phyloP scores from a whole-genome alignment of 441 rosid species.

The Hura crepitans region DNA sequence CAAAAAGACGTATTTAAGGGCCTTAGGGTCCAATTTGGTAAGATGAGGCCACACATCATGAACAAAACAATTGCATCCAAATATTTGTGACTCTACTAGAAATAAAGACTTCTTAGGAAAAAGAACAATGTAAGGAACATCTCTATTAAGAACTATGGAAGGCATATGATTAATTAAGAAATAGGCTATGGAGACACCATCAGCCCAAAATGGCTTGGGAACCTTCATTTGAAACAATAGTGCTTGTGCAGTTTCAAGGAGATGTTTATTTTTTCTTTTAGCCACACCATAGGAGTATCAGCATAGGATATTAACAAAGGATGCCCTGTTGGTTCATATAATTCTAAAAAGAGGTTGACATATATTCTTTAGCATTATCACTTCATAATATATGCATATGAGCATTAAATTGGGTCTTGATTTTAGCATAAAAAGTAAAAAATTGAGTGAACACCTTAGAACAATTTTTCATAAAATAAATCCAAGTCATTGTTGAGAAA shows the following conservation, averaged over 20 bases:
- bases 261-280: no score
- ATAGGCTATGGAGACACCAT: neutral
- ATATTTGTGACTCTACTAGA: neutral
- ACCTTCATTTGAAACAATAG: no score
- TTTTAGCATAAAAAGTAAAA: neutral
- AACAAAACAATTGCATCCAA: neutral
- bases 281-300: no score
- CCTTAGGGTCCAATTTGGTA: neutral
- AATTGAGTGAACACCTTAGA: neutral
- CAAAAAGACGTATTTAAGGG: neutral
- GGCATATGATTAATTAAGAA: neutral
- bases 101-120: no score
- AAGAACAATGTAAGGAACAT: no score
- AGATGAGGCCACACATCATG: neutral
- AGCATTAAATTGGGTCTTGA: neutral
- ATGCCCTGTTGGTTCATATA: neutral
- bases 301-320: no score
- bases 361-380: no score
- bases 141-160: no score
- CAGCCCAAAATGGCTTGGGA: neutral
- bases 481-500: neutral
- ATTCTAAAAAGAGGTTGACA: neutral
- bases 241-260: no score
- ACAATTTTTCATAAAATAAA: neutral
- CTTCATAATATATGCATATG: neutral